Base-by-base conservation (phyloP, 2,329 filamentous ascomycete species). In the Sphaceloma murrayae region DNA sequence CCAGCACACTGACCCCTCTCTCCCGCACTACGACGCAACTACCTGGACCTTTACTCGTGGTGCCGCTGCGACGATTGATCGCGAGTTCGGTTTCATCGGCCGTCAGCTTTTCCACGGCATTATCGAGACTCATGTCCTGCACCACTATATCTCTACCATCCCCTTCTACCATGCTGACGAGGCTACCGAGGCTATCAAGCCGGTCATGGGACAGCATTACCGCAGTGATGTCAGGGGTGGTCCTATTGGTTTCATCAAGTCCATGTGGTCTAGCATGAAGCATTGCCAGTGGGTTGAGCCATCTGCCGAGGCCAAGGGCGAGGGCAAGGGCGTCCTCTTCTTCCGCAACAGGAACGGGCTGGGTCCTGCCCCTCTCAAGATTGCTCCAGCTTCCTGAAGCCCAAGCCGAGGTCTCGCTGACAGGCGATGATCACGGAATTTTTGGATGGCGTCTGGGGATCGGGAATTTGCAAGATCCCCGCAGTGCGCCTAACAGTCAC, bases 221-320 rank as follows among this genome's bases (percentile, higher is more conserved):
- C 85, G 88, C 52, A 70, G 83, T 43, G 82, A 98, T 56, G 80
- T 78, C 49, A 65, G 77, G 63, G 87, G 74, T 46, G 91, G 91
- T 34, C 67, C 82, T 27, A 52, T 80, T 32, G 91, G 91, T 36
- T 98, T 98, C 75, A 62, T 98, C 59, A 75, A 74, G 63, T 78
- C 85, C 55, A 67, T 98, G 62, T 98, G 79, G 76, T 82, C 68
- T 54, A 84, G 77, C 56, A 78, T 85, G 32, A 79, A 91, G 50
- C 78, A 75, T 78, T 98, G 91, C 76, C 87, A 96, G 66, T 98
- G 87, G 85, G 88, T 98, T 51, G 91, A 98, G 78, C 86, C 88
- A 46, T 87, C 78, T 58, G 82, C 78, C 56, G 85, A 78, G 44
- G 84, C 87, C 40, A 66, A 78, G 60, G 89, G 86, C 24, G 80